Evolutionary conservation across 495 filamentous ascomycete species (phyloP), one percentile per base, ranked within the genome.

Genomic region (Jackrogersella minutella): DNA sequence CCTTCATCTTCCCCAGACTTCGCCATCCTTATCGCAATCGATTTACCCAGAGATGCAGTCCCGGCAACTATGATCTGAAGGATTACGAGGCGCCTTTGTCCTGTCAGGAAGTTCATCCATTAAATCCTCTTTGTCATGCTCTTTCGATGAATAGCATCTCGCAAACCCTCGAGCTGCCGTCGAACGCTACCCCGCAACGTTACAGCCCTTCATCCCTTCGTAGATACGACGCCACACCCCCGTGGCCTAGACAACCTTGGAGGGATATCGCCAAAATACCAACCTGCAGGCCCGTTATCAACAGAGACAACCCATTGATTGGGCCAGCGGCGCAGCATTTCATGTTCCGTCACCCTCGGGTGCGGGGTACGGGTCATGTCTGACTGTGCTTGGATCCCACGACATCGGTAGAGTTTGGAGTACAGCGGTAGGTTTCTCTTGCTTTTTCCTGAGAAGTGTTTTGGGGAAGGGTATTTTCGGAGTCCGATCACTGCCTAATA

Each of bases 161-260:
- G 7, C 24, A 13, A n/a, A 34, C 26, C 10, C 36, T 5, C 24
- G n/a, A 41, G 52, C 22, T 36, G 52, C 37, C 37, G 17, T 41
- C 36, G n/a, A 31, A 49, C n/a, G 26, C 30, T 68, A 58, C 66
- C 66, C 66, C 66, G 66, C 66, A 69, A 59, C 66, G 60, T 64
- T 69, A 53, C 60, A 53, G 46, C 59, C 11, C 33, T 51, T 51
- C 33, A 47, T 50, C 34, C 59, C 53, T 57, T 62, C 10, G 17
- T 24, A 51, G 21, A 36, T 55, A 66, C 63, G 16, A 68, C 52
- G 19, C 46, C 53, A 59, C 58, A 31, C 51, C 49, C n/a, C 53
- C 60, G 31, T 6, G 54, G 40, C 26, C 54, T 53, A 57, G 55
- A 55, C 36, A 36, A 17, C 50, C n/a, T n/a, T n/a, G n/a, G n/a